Percentiles rank a stretch among this genome's conserved stretches.
Conservation (phyloP, 2,329 filamentous ascomycete species). For the Colletotrichum tanaceti region DNA sequence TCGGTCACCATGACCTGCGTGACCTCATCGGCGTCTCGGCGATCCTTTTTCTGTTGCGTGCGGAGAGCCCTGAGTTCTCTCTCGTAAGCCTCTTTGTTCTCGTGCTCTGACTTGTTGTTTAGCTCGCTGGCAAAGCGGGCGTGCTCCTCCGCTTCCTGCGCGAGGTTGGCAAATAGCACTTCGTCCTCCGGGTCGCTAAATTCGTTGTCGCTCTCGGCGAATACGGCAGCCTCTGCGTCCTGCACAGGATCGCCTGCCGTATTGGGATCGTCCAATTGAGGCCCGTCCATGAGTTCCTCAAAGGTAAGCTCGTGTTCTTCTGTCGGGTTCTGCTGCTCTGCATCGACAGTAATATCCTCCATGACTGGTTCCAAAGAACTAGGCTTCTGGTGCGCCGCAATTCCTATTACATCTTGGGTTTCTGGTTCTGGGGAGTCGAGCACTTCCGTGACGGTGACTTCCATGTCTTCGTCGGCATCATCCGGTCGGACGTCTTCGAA, state of each 20-base stretch:
- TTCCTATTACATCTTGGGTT: conserved; percentile 50
- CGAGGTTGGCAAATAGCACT: conserved; percentile 86
- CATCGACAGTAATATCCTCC: conserved; percentile 12
- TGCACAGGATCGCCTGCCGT: conserved; percentile 40
- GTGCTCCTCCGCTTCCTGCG: conserved; percentile 92
- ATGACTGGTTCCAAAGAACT: conserved; percentile 34
- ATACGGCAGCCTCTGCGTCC: conserved; percentile 54
- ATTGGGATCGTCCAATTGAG: conserved; percentile 30
- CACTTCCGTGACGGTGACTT: conserved; percentile 44
- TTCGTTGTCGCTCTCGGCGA: conserved; percentile 73
- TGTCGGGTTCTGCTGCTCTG: conserved; percentile 12
- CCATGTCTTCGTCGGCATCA: conserved; percentile 48
- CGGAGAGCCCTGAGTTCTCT: conserved; percentile 87
- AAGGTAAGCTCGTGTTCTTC: conserved; percentile 37
- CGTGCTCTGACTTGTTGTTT: conserved; percentile 77
- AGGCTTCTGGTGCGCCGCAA: conserved; percentile 35
- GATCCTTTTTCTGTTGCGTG: conserved; percentile 95
- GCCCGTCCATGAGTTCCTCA: conserved; percentile 44
- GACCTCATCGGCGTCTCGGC: conserved; percentile 95
- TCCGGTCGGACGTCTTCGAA: conserved; percentile 53
- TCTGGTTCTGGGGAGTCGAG: conserved; percentile 49
- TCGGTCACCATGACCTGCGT: conserved; percentile 96
- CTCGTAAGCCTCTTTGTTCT: conserved; percentile 85
- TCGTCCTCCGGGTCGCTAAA: conserved; percentile 93
- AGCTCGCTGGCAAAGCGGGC: conserved; percentile 90